Evolutionary conservation across 208 protist genomes (phyloP).

Genomic region (Angomonas desouzai): DNA sequence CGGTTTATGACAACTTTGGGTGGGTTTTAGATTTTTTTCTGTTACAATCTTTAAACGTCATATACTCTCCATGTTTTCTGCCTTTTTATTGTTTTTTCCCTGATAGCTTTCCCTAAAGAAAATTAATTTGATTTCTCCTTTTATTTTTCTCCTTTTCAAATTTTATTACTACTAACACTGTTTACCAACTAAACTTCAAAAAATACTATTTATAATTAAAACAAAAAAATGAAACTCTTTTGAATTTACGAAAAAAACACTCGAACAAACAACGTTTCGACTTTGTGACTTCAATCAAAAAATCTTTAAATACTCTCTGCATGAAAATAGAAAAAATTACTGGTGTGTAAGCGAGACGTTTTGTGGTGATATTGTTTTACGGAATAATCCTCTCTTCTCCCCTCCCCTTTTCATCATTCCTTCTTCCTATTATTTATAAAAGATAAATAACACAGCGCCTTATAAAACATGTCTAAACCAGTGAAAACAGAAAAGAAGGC

Average conservation of each 20-base stretch:
- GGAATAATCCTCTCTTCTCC: background rate
- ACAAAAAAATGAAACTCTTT: conserved; percentile 9
- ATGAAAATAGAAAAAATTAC: background rate
- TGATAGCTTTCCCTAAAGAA: background rate
- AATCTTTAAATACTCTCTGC: background rate
- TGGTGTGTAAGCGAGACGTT: no score
- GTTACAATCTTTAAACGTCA: no score
- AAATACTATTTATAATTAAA: background rate
- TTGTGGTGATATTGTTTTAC: no score
- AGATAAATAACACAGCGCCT: background rate
- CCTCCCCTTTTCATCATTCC: background rate
- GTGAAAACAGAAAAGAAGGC: conserved; percentile 3
- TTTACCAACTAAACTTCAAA: background rate
- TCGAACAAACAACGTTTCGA: no score
- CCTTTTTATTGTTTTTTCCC: conserved; percentile 12
- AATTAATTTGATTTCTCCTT: conserved; percentile 6
- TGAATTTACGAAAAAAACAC: background rate
- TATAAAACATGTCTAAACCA: background rate
- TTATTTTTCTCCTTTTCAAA: conserved; percentile 1
- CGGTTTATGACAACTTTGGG: no score
- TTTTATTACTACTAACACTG: background rate
- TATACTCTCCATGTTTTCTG: no score
- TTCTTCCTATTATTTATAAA: background rate
- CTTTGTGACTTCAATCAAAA: no score
- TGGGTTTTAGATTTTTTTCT: no score